A percentile compares a stretch with the other conserved stretches of the same genome.
Conservation (phyloP, 768 basidiomycete genomes). For the Leccinum boreale region DNA sequence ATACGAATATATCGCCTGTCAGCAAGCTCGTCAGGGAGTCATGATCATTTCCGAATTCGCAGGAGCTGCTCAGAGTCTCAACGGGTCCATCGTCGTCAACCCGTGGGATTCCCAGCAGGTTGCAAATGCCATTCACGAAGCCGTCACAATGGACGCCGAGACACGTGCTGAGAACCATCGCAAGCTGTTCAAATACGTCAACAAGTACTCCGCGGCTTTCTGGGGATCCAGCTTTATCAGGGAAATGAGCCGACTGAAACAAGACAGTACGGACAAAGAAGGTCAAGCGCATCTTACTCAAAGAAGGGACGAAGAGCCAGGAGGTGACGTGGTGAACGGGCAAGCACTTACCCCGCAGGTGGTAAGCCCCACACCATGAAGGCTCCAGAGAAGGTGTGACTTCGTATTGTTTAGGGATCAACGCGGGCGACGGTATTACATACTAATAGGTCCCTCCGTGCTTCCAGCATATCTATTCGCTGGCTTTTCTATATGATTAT, state of each 20-base stretch:
- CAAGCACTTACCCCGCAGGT: conserved; percentile 32
- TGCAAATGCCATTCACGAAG: conserved; percentile 95
- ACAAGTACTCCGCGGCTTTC: conserved; percentile 90
- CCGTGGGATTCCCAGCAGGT: conserved; percentile 99
- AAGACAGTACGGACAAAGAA: conserved; percentile 34
- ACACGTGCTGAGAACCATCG: conserved; percentile 88
- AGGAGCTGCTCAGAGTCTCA: conserved; percentile 92
- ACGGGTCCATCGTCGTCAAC: conserved; percentile 96
- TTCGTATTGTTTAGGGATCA: conserved; percentile 26
- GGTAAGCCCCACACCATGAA: conserved; percentile 35
- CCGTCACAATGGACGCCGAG: conserved; percentile 83
- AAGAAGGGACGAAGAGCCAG: conserved; percentile 35
- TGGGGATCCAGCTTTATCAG: conserved; percentile 90
- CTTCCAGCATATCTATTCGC: conserved; percentile 28
- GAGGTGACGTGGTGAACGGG: conserved; percentile 40
- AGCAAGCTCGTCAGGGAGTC: conserved; percentile 87
- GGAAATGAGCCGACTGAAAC: conserved; percentile 69
- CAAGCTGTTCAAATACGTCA: conserved; percentile 95
- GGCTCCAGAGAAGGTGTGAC: conserved; percentile 29
- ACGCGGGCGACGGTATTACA: conserved; percentile 25
- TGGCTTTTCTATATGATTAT: conserved; percentile 39
- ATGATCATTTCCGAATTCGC: conserved; percentile 99
- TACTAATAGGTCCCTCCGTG: conserved; percentile 14
- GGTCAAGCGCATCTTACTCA: conserved; percentile 34
- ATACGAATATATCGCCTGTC: conserved; percentile 97